Evolutionary conservation across 768 basidiomycete species (phyloP).

Genomic region (Sistotremastrum niveocremeum): DNA sequence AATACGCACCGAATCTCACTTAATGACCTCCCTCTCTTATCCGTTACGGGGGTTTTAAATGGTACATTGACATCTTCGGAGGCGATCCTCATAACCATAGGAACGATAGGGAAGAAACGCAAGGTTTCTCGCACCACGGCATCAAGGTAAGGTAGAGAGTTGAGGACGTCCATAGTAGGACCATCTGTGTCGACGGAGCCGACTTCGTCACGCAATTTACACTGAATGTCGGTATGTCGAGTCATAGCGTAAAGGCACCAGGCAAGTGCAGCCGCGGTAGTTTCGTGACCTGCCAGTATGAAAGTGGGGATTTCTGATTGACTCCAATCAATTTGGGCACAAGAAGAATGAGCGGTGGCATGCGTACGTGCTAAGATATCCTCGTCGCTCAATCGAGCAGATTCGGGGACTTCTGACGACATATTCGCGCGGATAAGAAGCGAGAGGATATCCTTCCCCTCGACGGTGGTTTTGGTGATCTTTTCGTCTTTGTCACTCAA

Average conservation of each 20-base stretch:
- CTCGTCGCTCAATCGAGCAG: slow-evolving; percentile 42
- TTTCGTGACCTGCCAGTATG: slow-evolving; percentile 46
- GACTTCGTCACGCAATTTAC: slow-evolving; percentile 20
- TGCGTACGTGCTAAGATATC: slow-evolving; percentile 45
- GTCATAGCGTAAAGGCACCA: slow-evolving; percentile 23
- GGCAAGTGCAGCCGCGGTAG: slow-evolving; percentile 28
- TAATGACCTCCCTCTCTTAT: slow-evolving; percentile 6
- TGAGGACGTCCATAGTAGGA: slow-evolving; percentile 17
- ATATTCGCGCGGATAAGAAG: slow-evolving; percentile 52
- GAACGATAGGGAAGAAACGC: slow-evolving; percentile 14
- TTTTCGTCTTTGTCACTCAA: slow-evolving; percentile 12
- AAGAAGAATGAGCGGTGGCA: not conserved
- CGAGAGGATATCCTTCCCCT: slow-evolving; percentile 44
- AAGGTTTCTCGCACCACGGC: slow-evolving; percentile 18
- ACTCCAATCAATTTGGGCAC: not conserved
- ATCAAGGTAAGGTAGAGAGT: slow-evolving; percentile 19
- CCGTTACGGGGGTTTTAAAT: slow-evolving; percentile 11
- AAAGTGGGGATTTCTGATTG: slow-evolving; percentile 46
- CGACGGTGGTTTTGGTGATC: slow-evolving; percentile 10
- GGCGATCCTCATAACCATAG: slow-evolving; percentile 12
- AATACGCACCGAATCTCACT: slow-evolving; percentile 8
- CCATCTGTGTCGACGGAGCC: slow-evolving; percentile 10
- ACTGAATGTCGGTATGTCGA: slow-evolving; percentile 18
- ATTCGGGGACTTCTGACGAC: slow-evolving; percentile 40
- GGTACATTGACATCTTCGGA: slow-evolving; percentile 18